A percentile compares a stretch with the other conserved stretches of the same genome.
phyloP scores from a whole-genome alignment of 2,329 filamentous ascomycete species.

The Blumeriella jaapii region DNA sequence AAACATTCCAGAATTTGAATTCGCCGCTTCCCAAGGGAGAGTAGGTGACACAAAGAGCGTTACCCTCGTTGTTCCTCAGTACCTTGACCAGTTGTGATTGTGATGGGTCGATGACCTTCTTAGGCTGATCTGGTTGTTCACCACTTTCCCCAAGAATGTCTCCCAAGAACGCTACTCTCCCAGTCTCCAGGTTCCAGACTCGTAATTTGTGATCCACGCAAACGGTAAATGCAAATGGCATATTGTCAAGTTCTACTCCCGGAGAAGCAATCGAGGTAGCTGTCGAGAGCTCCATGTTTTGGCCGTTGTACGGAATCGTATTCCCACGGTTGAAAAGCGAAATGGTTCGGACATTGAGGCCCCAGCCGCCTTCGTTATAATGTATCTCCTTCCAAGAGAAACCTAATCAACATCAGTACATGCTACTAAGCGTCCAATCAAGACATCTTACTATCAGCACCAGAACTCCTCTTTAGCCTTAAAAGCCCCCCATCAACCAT shows the following conservation, averaged over 20 bases:
- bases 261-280: slow-evolving; percentile 49
- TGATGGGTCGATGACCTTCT: slow-evolving; percentile 67
- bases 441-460: slow-evolving; percentile 34
- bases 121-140: slow-evolving; percentile 54
- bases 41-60: slow-evolving; percentile 61
- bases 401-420: slow-evolving; percentile 16
- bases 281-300: slow-evolving; percentile 55
- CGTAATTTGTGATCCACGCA: slow-evolving; percentile 82
- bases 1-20: slow-evolving; percentile 87
- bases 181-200: slow-evolving; percentile 79
- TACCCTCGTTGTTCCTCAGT: slow-evolving; percentile 45
- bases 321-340: slow-evolving; percentile 55
- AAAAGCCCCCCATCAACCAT: slow-evolving; percentile 70
- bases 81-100: slow-evolving; percentile 69
- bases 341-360: slow-evolving; percentile 52
- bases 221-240: slow-evolving; percentile 60
- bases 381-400: slow-evolving; percentile 57
- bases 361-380: slow-evolving; percentile 64
- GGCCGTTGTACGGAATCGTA: slow-evolving; percentile 50
- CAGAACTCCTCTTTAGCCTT: slow-evolving; percentile 50
- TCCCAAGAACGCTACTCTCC: slow-evolving; percentile 62
- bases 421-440: background rate
- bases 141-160: slow-evolving; percentile 64
- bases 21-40: slow-evolving; percentile 79
- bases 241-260: slow-evolving; percentile 34